A percentile compares a stretch with the other conserved stretches of the same genome.
phyloP scores from a whole-genome alignment of 495 filamentous ascomycete species.

The Evernia prunastri region DNA sequence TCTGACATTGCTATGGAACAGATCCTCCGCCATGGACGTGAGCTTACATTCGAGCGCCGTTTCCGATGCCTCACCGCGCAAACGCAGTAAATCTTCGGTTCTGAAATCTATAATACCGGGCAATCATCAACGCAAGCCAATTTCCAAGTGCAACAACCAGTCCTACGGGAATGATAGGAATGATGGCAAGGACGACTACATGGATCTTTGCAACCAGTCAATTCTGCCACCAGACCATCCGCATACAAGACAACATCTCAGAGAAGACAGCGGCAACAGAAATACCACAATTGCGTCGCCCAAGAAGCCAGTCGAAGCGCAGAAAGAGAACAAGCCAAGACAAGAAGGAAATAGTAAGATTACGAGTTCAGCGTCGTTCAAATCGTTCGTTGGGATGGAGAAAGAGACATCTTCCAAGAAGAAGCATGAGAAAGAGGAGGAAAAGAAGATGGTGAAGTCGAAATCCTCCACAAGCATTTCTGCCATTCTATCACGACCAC shows the following conservation, averaged over 20 bases:
- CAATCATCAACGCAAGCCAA: conserved; percentile 38
- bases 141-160: conserved; percentile 35
- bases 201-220: conserved; percentile 21
- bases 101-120: conserved; percentile 43
- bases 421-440: conserved; percentile 27
- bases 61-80: conserved; percentile 7
- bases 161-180: conserved; percentile 30
- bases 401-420: conserved; percentile 49
- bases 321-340: conserved; percentile 13
- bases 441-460: conserved; percentile 61
- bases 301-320: conserved; percentile 16
- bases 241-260: conserved; percentile 28
- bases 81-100: conserved; percentile 34
- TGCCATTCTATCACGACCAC: conserved; percentile 55
- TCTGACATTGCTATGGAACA: background rate
- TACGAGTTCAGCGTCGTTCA: conserved; percentile 61
- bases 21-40: conserved; percentile 1
- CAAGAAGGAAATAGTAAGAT: conserved; percentile 53
- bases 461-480: conserved; percentile 78
- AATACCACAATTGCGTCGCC: conserved; percentile 21
- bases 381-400: conserved; percentile 50
- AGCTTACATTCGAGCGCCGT: background rate
- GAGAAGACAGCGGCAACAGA: conserved; percentile 28
- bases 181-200: conserved; percentile 1
- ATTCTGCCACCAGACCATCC: conserved; percentile 33